Evolutionary conservation across 2,329 filamentous ascomycete species (phyloP).

Genomic region (Trichoderma cornu-damae): DNA sequence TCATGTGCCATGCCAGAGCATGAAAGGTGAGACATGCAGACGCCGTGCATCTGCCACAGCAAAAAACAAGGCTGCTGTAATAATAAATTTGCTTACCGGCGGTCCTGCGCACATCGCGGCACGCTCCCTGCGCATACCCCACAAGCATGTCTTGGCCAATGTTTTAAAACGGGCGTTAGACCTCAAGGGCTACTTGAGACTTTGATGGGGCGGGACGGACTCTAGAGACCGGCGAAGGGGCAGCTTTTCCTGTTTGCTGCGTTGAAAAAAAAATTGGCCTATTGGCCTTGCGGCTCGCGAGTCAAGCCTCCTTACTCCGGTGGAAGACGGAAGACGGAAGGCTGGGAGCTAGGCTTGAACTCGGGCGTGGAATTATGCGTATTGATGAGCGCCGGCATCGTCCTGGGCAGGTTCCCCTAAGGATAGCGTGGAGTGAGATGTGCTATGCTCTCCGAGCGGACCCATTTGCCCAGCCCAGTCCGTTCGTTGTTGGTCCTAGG

Average conservation of each 20-base stretch:
- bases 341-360: background rate
- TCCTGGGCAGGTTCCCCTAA: background rate
- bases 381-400: background rate
- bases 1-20: conserved; percentile 11
- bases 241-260: background rate
- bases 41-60: background rate
- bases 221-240: background rate
- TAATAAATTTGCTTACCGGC: background rate
- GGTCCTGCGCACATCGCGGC: background rate
- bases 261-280: too few species aligned
- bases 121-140: background rate
- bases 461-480: background rate
- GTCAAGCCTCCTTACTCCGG: background rate
- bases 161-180: background rate
- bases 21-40: conserved; percentile 4
- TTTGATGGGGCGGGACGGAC: background rate
- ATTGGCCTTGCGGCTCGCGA: background rate
- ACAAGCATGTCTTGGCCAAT: background rate
- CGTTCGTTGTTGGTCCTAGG: background rate
- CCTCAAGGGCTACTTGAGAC: background rate
- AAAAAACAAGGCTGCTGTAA: background rate
- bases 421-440: background rate
- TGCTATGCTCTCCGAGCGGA: background rate
- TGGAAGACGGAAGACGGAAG: background rate
- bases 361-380: background rate